Evolutionary conservation across 805 yeast genomes (phyloP).

Genomic region (Ogataea trehaloabstinens): DNA sequence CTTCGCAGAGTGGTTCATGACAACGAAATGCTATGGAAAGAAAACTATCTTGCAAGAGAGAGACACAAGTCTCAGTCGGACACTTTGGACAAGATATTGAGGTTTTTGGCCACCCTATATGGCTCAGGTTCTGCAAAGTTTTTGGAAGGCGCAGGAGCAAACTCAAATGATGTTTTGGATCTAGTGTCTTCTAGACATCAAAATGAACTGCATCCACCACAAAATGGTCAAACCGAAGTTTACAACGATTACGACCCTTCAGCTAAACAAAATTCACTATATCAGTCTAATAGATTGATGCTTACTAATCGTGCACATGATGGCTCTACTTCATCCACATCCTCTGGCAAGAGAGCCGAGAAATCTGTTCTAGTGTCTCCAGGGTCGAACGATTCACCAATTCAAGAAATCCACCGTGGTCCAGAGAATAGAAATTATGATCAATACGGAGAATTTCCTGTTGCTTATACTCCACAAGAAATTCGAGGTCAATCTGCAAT

Average conservation of each 20-base stretch:
- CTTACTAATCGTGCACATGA: conserved; percentile 28
- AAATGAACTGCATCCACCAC: conserved; percentile 10
- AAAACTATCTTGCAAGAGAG: conserved; percentile 78
- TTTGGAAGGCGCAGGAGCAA: conserved; percentile 22
- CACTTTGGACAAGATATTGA: conserved; percentile 80
- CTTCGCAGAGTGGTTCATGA: conserved; percentile 79
- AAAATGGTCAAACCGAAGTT: conserved; percentile 9
- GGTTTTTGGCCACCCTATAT: conserved; percentile 81
- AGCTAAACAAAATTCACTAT: conserved; percentile 7
- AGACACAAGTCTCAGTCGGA: conserved; percentile 83
- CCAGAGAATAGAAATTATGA: conserved; percentile 29
- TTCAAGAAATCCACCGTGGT: conserved; percentile 31
- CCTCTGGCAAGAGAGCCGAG: conserved; percentile 1
- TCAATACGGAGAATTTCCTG: conserved; percentile 7
- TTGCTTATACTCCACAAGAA: conserved; percentile 2
- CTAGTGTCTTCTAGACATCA: conserved; percentile 11
- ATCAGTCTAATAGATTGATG: conserved; percentile 22
- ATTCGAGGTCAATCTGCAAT: background rate
- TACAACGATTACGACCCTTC: conserved; percentile 11
- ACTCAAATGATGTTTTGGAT: conserved; percentile 20
- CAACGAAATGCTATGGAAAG: conserved; percentile 89
- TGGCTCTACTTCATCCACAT: conserved; percentile 10
- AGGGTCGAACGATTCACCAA: conserved; percentile 21
- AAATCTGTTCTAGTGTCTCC: conserved; percentile 4
- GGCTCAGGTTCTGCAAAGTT: conserved; percentile 55